Base-by-base conservation (phyloP, 306 rosid genomes). In the Prunus armeniaca region DNA sequence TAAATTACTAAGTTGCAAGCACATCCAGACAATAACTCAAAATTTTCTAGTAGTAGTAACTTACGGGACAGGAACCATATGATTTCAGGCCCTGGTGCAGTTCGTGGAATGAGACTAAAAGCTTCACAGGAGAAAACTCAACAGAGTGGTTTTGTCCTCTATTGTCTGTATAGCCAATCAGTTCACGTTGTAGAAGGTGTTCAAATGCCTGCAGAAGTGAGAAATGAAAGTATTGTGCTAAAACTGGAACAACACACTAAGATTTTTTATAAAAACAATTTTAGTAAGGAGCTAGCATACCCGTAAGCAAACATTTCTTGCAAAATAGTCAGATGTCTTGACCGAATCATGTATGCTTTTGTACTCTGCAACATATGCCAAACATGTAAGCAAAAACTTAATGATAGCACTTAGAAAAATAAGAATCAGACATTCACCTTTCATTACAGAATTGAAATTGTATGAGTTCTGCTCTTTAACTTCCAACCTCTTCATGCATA, bases 401-500 rank as follows among this genome's bases (percentile, higher is more conserved):
- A 32, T 4, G 47, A 46, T 78, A 55, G 77, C 47, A 72, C 63
- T 41, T 50, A 72, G 72, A 74, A 79, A 64, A 50, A 58, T 76
- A 78, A 24, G 71, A 49, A 72, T 72, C 78, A 52, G 24, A 57
- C 34, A 56, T 75, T 68, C 64, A 94, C 98, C 98, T 89, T 90
- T 86, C 91, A 95, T 92, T 46, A 95, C 79, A 73, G 96, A 76
- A 76, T 83, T 92, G 87, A 95, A 95, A 89, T 95, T 95, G 87
- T 90, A 92, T 3, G 88, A 81, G 76, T 76, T 92, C 67, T 95
- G 84, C 82, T 92, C 98, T 86, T 90, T 92, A 52, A 82, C 83
- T 73, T 92, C 97, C 95, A 90, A 82, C 81, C 96, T 90, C 89
- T 84, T 92, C 97, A 92, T 87, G 89, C 98, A 90, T 61, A 90